A percentile compares a stretch with the other conserved stretches of the same genome.
phyloP scores from a whole-genome alignment of 2,329 filamentous ascomycete species.

The Ophiostoma tasmaniense region DNA sequence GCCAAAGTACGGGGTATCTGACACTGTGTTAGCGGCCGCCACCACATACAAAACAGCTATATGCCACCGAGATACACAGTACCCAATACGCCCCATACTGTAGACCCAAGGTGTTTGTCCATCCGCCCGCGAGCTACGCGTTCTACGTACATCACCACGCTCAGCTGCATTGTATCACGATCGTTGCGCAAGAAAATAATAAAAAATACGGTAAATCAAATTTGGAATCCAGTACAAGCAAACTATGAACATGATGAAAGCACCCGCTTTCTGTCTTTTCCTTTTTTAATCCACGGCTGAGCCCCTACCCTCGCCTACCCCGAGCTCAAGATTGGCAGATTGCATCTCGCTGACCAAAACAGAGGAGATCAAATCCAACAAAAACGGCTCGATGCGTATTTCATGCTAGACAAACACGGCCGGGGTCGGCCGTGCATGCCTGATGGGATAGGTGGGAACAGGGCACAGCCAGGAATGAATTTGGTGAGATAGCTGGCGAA shows the following conservation, averaged over 20 bases:
- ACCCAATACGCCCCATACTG: no score
- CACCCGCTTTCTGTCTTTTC: constrained; percentile 12
- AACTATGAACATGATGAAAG: constrained; percentile 19
- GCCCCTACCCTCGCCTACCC: constrained; percentile 1
- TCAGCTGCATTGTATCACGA: background rate
- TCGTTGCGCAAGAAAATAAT: background rate
- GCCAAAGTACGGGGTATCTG: background rate
- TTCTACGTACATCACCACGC: background rate
- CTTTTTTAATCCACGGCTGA: constrained; percentile 9
- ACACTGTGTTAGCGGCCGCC: background rate
- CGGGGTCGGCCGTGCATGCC: constrained; percentile 6
- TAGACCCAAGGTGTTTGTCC: background rate
- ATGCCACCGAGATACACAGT: background rate
- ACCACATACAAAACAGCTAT: background rate
- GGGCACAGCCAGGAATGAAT: constrained; percentile 14
- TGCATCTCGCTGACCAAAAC: background rate
- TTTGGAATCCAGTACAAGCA: constrained; percentile 17
- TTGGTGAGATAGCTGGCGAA: constrained; percentile 16
- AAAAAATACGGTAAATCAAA: constrained; percentile 11
- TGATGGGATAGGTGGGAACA: constrained; percentile 6
- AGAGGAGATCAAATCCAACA: background rate
- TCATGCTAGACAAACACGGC: constrained; percentile 5
- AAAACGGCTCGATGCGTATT: constrained; percentile 5
- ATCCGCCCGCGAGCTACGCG: background rate
- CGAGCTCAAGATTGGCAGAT: background rate